phyloP scores from a whole-genome alignment of 2,329 filamentous ascomycete genomes.

The Neonectria hederae region DNA sequence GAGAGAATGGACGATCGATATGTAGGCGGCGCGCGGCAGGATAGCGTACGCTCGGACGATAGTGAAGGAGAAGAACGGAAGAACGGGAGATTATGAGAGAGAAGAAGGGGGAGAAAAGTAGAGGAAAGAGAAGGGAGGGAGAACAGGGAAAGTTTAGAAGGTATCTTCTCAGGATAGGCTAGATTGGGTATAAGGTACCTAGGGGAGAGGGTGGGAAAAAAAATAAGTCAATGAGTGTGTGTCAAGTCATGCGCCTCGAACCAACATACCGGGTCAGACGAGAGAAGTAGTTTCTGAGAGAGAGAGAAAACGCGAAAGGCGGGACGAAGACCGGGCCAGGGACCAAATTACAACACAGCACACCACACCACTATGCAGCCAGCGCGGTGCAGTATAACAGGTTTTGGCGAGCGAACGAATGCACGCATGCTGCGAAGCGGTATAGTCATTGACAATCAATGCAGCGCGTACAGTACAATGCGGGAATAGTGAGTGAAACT shows the following conservation, averaged over 20 bases:
- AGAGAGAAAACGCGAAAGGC: not conserved
- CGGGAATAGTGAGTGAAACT: not conserved
- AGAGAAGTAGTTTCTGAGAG: slow-evolving; percentile 1
- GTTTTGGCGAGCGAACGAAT: not conserved
- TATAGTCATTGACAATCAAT: not conserved
- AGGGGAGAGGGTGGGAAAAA: slow-evolving; percentile 18
- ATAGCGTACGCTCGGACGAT: slow-evolving; percentile 3
- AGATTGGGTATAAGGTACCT: slow-evolving; percentile 11
- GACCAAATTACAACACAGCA: not conserved
- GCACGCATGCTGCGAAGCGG: not conserved
- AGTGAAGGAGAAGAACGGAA: not conserved
- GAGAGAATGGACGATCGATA: slow-evolving; percentile 27
- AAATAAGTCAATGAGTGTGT: slow-evolving; percentile 7
- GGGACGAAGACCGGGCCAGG: not conserved
- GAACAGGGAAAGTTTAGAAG: slow-evolving; percentile 10
- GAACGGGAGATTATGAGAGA: not conserved
- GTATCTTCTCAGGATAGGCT: slow-evolving; percentile 10
- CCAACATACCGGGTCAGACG: slow-evolving; percentile 19
- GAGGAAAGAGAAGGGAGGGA: slow-evolving; percentile 15
- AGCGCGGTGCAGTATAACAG: not conserved
- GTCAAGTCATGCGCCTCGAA: slow-evolving; percentile 8
- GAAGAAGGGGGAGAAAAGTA: slow-evolving; percentile 14
- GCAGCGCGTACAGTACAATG: not conserved
- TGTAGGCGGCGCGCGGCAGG: not conserved
- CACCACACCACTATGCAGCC: slow-evolving; percentile 5